A percentile compares a stretch with the other conserved stretches of the same genome.
These are phyloP conservation scores for Thalia dealbata DNA, from an alignment of 176 grass and related monocot species.

Conservation along the genomic window DNA sequence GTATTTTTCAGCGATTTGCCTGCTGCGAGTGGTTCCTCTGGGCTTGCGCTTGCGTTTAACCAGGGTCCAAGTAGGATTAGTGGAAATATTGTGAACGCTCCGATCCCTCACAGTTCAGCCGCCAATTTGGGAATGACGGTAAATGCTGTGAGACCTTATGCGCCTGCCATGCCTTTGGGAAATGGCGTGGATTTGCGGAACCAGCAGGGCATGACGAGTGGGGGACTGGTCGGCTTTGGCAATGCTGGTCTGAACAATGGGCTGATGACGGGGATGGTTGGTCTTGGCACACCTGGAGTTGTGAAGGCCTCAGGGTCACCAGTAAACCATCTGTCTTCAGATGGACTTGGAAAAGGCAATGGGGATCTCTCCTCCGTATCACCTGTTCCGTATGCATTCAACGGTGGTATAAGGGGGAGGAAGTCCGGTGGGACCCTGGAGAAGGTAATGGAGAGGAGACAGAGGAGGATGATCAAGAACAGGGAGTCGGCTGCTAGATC, in stretches of 20 bases:
- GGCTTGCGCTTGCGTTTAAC: neutral
- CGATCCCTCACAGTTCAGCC: conserved; percentile 3
- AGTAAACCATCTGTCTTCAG: neutral
- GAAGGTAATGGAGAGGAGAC: conserved; percentile 39
- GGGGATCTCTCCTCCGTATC: conserved; percentile 4
- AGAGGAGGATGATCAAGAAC: conserved; percentile 14
- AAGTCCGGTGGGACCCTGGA: conserved; percentile 39
- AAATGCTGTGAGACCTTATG: neutral
- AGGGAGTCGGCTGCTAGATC: conserved; percentile 15
- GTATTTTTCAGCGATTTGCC: conserved; percentile 2
- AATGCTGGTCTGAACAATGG: neutral
- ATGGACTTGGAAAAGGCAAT: conserved; percentile 7
- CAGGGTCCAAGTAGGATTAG: neutral
- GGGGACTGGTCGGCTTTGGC: conserved; percentile 2
- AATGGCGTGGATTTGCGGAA: conserved; percentile 2
- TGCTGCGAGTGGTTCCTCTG: neutral
- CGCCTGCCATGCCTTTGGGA: neutral
- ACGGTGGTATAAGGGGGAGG: conserved; percentile 39
- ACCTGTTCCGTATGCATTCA: conserved; percentile 3
- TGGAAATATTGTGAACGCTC: neutral
- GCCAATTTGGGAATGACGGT: neutral
- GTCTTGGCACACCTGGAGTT: neutral
- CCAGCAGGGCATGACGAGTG: neutral
- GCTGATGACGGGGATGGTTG: neutral
- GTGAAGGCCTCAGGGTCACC: neutral